Evolutionary conservation across 495 filamentous ascomycete genomes (phyloP), one percentile per base, ranked within the genome.

Genomic region (Thermothielavioides terrestris): DNA sequence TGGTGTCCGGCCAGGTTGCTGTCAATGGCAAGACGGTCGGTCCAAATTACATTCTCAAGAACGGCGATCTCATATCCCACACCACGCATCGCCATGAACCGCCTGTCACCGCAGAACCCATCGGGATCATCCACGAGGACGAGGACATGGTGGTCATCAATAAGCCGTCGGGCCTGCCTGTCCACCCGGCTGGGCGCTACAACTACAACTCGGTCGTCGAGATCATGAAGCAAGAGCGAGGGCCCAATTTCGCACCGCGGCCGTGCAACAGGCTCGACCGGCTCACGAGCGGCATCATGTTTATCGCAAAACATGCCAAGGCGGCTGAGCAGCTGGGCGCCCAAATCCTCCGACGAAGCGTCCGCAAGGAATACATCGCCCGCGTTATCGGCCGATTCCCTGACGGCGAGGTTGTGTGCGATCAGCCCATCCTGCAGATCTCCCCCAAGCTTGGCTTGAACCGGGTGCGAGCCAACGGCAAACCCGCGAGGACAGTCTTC

Each of bases 41-140:
- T 12, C 74, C 81, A 32, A 56, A 67, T 12, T 66, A 77, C 42
- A 47, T 72, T 23, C 54, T 73, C 36, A 58, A 64, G 60, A 60
- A 74, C 68, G 66, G 82, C 67, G 85, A 95, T 51, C 72, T 94
- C 35, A 83, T 98, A 35, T 89, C 85, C 5, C 92, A 98, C 64
- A 97, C 89, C 6, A 77, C 92, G 46, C 92, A 98, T 64, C 87
- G 92, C 30, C 92, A 98, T 62, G 92, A 98, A 65, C 94, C 92
- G 3, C 92, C 92, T 5, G 85, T 95, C 21, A 87, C 85, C 2
- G 80, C 77, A n/a, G 71, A 84, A 11, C 77, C 85, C 0, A 85
- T 97, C 31, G 78, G 79, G 3, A 80, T 94, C 36, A 79, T 97
- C 31, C 84, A 94, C 63, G 92, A 98, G 67, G 87, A 94, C 57